Conservation (phyloP, 331 rosid genomes). For the Quercus lobata region DNA sequence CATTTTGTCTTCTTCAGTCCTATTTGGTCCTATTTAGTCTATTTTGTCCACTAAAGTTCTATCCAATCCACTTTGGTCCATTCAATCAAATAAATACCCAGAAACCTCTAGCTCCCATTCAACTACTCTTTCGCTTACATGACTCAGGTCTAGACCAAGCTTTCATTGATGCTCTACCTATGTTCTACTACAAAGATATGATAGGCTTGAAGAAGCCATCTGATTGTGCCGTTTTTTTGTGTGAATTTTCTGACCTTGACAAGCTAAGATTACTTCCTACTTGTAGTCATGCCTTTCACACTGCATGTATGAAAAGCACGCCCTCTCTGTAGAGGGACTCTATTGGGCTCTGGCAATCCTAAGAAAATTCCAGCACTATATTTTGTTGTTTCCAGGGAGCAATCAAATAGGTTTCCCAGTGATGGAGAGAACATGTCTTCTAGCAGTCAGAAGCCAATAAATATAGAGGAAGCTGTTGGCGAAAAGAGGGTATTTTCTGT, state of each 20-base stretch:
- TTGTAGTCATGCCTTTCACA: slow-evolving; percentile 85
- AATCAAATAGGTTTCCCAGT: slow-evolving; percentile 6
- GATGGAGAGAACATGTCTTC: slow-evolving; percentile 38
- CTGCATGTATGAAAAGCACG: slow-evolving; percentile 77
- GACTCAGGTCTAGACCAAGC: slow-evolving; percentile 80
- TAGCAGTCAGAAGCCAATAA: slow-evolving; percentile 8
- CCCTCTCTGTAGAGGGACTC: slow-evolving; percentile 74
- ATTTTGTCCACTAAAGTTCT: too few relatives aligned
- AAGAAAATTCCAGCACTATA: slow-evolving; percentile 31
- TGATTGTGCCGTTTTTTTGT: slow-evolving; percentile 80
- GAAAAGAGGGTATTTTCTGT: slow-evolving; percentile 64
- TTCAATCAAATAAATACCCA: slow-evolving; percentile 42
- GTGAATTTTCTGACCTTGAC: slow-evolving; percentile 59
- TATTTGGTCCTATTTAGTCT: too few relatives aligned
- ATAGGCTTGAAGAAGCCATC: slow-evolving; percentile 64
- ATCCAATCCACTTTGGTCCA: too few relatives aligned
- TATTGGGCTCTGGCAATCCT: slow-evolving; percentile 20
- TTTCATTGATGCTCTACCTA: slow-evolving; percentile 63
- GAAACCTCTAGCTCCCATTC: slow-evolving; percentile 51
- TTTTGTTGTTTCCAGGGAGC: slow-evolving; percentile 28
- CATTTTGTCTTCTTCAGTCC: too few relatives aligned
- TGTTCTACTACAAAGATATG: slow-evolving; percentile 59
- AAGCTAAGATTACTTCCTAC: slow-evolving; percentile 66
- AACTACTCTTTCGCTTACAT: slow-evolving; percentile 68
- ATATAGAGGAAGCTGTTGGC: slow-evolving; percentile 20